Conservation (phyloP, 2,329 filamentous ascomycete genomes). For the Penicillium hesseltinei region DNA sequence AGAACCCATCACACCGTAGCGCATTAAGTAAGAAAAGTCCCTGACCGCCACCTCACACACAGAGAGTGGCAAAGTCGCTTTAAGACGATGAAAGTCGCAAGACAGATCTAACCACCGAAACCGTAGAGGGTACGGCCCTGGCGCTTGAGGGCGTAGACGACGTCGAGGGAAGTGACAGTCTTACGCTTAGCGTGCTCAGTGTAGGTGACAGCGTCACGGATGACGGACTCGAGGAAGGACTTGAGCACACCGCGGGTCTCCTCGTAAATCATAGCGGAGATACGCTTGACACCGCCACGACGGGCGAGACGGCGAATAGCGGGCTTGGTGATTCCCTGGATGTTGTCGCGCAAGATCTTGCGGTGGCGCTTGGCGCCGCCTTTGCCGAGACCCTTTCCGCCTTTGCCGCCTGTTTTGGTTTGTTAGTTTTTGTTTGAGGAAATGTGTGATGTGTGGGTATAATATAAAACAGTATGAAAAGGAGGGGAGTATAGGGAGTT, state of each 20-base stretch:
- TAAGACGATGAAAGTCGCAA: background rate
- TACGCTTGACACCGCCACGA: slow-evolving; percentile 99
- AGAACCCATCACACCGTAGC: slow-evolving; percentile 24
- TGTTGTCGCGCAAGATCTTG: slow-evolving; percentile 99
- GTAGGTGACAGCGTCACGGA: slow-evolving; percentile 77
- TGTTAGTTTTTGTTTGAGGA: slow-evolving; percentile 15
- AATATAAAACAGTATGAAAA: background rate
- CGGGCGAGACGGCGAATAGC: slow-evolving; percentile 97
- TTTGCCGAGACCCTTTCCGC: slow-evolving; percentile 97
- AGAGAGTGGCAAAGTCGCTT: background rate
- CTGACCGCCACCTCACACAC: background rate
- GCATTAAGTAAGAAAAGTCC: slow-evolving; percentile 13
- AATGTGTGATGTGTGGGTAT: background rate
- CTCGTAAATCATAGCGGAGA: slow-evolving; percentile 91
- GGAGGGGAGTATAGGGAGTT: background rate
- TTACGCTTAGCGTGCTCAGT: slow-evolving; percentile 77
- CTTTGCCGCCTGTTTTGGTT: slow-evolving; percentile 71
- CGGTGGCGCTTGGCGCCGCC: slow-evolving; percentile 98
- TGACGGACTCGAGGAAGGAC: slow-evolving; percentile 79
- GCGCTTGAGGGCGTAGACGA: slow-evolving; percentile 64
- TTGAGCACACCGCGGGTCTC: slow-evolving; percentile 80
- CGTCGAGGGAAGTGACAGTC: slow-evolving; percentile 57
- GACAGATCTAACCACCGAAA: slow-evolving; percentile 72
- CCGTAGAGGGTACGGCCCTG: slow-evolving; percentile 75
- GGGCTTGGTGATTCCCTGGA: slow-evolving; percentile 98